Conservation (phyloP, 352 stramenopile genomes). For the Phytopythium cucurbitacearum region DNA sequence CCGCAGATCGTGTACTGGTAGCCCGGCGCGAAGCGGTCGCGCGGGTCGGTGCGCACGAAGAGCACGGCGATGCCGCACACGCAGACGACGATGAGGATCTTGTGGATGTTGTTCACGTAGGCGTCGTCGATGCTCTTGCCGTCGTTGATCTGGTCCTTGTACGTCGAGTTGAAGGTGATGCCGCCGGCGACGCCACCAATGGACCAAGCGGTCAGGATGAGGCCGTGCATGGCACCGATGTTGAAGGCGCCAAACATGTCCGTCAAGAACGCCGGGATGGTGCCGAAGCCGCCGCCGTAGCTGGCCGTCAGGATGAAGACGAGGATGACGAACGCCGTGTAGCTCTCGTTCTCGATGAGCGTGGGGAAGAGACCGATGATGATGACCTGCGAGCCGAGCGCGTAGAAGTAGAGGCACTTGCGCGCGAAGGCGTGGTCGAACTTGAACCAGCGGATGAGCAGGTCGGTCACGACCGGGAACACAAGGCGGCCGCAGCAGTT, state of each 20-base stretch:
- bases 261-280: conserved; percentile 66
- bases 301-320: conserved; percentile 66
- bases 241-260: conserved; percentile 85
- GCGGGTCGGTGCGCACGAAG: conserved; percentile 54
- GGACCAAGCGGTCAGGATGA: conserved; percentile 74
- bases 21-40: conserved; percentile 58
- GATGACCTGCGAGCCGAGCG: conserved; percentile 47
- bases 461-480: conserved; percentile 37
- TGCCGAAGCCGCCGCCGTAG: conserved; percentile 71
- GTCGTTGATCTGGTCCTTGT: conserved; percentile 24
- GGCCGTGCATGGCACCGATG: conserved; percentile 73
- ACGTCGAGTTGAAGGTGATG: conserved; percentile 66
- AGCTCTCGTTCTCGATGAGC: conserved; percentile 51
- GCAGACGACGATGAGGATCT: conserved; percentile 56
- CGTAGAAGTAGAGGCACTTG: conserved; percentile 58
- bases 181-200: conserved; percentile 68
- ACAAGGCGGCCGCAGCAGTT: conserved; percentile 44
- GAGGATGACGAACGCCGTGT: conserved; percentile 46
- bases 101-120: conserved; percentile 62
- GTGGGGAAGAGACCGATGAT: conserved; percentile 62
- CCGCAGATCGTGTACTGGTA: conserved; percentile 69
- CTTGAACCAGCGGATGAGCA: conserved; percentile 34
- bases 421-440: conserved; percentile 39
- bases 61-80: conserved; percentile 54
- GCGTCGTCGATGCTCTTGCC: conserved; percentile 38